Evolutionary conservation across 2,329 filamentous ascomycete genomes (phyloP).

Genomic region (Claviceps fusiformis): DNA sequence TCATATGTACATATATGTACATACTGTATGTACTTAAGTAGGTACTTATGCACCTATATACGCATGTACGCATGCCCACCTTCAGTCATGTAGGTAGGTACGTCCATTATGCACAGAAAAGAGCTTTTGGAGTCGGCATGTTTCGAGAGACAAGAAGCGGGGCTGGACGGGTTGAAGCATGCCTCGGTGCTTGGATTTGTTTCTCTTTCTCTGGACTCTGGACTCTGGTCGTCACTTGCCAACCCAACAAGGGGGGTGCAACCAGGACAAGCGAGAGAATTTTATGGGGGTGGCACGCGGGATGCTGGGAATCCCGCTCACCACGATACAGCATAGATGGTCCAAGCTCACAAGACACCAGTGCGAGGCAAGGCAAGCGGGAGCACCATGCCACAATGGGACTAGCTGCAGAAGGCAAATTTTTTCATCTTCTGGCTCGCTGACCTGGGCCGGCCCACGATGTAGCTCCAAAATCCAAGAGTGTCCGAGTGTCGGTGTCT

Average conservation of each 20-base stretch:
- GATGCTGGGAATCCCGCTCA: background rate
- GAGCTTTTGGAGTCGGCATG: background rate
- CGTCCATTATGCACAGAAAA: background rate
- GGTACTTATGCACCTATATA: background rate
- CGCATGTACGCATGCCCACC: no score
- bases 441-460: background rate
- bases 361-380: background rate
- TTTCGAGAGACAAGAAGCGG: background rate
- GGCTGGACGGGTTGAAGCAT: background rate
- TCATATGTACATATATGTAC: background rate
- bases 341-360: background rate
- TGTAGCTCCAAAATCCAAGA: background rate
- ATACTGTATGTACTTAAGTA: no score
- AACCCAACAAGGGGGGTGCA: background rate
- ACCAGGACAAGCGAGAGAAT: background rate
- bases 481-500: no score
- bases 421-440: background rate
- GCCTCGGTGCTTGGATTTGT: no score
- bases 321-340: background rate
- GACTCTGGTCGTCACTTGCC: no score
- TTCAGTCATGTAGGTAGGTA: background rate
- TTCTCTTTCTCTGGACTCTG: background rate
- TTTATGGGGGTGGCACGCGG: background rate
- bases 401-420: background rate
- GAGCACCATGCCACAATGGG: background rate